Percentiles rank a stretch among this genome's conserved stretches.
Evolutionary conservation across 108 stramenopile genomes (phyloP).

Genomic region (Stephanodiscus triporus): DNA sequence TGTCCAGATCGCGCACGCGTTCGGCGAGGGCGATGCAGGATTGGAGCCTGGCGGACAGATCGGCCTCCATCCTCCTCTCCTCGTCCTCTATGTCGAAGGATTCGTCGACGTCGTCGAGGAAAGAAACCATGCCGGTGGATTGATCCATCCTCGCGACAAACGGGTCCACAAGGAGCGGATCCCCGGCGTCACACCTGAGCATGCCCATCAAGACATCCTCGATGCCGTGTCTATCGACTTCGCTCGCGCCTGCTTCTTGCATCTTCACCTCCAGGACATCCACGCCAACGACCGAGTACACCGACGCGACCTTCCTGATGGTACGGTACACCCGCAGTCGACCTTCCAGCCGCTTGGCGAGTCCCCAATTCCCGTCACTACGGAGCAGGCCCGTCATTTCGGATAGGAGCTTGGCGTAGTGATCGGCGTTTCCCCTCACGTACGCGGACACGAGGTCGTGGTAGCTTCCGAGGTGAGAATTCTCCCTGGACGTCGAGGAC

Average conservation of each 20-base stretch:
- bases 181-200: constrained; percentile 35
- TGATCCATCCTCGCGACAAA: constrained; percentile 36
- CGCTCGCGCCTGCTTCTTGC: constrained; percentile 12
- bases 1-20: constrained; percentile 62
- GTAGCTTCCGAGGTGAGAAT: constrained; percentile 30
- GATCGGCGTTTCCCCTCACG: constrained; percentile 33
- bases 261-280: constrained; percentile 27
- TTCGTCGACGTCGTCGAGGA: constrained; percentile 50
- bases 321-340: constrained; percentile 34
- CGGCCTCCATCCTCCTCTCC: constrained; percentile 31
- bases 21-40: constrained; percentile 53
- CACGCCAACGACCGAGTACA: constrained; percentile 34
- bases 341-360: constrained; percentile 44
- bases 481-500: neutral
- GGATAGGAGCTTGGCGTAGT: constrained; percentile 36
- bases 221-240: constrained; percentile 10
- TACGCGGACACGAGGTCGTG: constrained; percentile 47
- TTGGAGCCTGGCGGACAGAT: constrained; percentile 32
- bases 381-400: constrained; percentile 34
- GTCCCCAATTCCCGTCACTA: constrained; percentile 39
- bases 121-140: constrained; percentile 61
- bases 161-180: constrained; percentile 35
- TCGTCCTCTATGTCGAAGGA: constrained; percentile 48
- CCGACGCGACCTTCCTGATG: constrained; percentile 30
- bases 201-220: constrained; percentile 46